Evolutionary conservation across 2,329 filamentous ascomycete species (phyloP).

Genomic region (Ophiostoma sp.): DNA sequence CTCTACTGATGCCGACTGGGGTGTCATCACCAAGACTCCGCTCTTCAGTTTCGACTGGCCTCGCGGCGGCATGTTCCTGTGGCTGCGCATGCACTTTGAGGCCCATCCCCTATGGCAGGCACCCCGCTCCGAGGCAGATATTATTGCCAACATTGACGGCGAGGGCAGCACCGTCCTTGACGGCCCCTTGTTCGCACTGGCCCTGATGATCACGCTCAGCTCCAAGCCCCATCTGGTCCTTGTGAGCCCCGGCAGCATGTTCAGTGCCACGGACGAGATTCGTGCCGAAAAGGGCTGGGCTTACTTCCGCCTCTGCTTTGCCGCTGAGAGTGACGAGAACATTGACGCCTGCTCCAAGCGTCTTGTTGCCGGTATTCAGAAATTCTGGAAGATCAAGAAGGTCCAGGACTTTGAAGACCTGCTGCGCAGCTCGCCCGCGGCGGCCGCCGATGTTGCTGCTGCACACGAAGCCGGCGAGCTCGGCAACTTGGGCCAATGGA

Average conservation of each 20-base stretch:
- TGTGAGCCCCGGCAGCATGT: constrained; percentile 66
- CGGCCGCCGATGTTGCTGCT: constrained; percentile 24
- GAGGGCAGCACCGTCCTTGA: constrained; percentile 40
- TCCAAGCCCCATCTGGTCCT: constrained; percentile 65
- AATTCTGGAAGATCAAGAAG: constrained; percentile 73
- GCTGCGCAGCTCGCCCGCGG: constrained; percentile 35
- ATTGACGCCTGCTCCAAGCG: constrained; percentile 57
- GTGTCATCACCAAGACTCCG: constrained; percentile 66
- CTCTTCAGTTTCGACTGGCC: constrained; percentile 76
- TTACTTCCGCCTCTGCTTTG: constrained; percentile 77
- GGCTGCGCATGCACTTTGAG: constrained; percentile 68
- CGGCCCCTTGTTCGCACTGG: constrained; percentile 53
- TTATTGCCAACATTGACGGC: background rate
- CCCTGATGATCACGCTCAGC: constrained; percentile 67
- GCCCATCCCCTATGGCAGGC: constrained; percentile 62
- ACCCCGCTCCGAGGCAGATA: constrained; percentile 29
- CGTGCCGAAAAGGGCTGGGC: constrained; percentile 57
- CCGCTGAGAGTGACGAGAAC: constrained; percentile 69
- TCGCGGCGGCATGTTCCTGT: constrained; percentile 87
- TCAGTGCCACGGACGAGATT: constrained; percentile 62
- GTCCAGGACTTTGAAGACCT: constrained; percentile 61
- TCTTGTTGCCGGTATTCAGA: constrained; percentile 62
- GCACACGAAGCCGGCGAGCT: constrained; percentile 28
- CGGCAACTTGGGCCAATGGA: constrained; percentile 33
- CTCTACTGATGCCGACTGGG: constrained; percentile 56